Percentiles rank a stretch among this genome's conserved stretches.
Conservation (phyloP, 129 eudicot species). For the Solidago caesia region DNA sequence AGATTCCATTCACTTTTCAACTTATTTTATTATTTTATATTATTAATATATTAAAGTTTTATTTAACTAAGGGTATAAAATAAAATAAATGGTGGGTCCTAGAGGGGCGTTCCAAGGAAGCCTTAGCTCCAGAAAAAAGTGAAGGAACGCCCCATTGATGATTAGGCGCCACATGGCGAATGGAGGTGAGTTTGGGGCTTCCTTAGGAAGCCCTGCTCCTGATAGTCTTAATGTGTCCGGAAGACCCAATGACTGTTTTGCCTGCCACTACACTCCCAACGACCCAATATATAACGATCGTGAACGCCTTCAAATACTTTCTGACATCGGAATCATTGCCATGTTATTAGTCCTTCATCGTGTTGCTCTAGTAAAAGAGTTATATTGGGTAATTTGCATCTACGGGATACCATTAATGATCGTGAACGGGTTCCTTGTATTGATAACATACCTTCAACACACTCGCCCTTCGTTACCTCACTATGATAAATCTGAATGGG, state of each 20-base stretch:
- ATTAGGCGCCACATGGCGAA: too few relatives aligned
- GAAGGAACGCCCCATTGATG: too few relatives aligned
- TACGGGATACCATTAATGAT: constrained; percentile 33
- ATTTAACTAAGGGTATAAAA: too few relatives aligned
- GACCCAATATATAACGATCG: constrained; percentile 42
- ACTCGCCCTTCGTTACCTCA: constrained; percentile 51
- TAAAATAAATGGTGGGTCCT: too few relatives aligned
- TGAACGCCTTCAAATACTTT: constrained; percentile 36
- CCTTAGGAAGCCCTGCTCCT: too few relatives aligned
- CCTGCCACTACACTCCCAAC: constrained; percentile 49
- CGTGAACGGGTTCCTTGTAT: constrained; percentile 48
- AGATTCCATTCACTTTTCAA: too few relatives aligned
- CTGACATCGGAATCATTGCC: constrained; percentile 40
- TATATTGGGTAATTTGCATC: constrained; percentile 32
- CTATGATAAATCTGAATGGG: constrained; percentile 46
- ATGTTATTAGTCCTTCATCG: constrained; percentile 23
- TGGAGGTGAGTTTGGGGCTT: too few relatives aligned
- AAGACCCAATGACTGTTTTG: constrained; percentile 47
- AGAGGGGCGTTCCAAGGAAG: too few relatives aligned
- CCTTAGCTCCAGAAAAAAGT: too few relatives aligned
- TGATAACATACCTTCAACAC: constrained; percentile 49
- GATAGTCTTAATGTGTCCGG: constrained; percentile 27
- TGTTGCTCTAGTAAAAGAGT: constrained; percentile 25
- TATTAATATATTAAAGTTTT: too few relatives aligned
- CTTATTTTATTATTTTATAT: too few relatives aligned